Conservation (phyloP, 2,329 filamentous ascomycete species). For the Fusarium chuoi region DNA sequence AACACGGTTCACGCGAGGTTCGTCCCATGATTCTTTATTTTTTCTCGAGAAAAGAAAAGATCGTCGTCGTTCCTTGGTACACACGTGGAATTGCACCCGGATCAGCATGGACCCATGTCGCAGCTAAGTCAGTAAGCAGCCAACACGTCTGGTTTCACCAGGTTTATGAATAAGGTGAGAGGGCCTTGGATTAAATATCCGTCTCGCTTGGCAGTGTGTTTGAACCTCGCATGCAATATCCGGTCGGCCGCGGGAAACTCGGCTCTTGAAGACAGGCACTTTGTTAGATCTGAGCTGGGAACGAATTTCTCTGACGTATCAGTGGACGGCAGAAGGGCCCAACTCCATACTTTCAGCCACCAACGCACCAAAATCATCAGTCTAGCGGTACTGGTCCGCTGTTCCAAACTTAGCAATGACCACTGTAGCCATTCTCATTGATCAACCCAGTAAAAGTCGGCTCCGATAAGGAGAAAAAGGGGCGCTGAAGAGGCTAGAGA, state of each 20-base stretch:
- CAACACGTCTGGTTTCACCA: conserved; percentile 4
- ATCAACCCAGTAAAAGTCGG: neutral
- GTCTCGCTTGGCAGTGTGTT: neutral
- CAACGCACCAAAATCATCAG: neutral
- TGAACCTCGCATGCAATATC: conserved; percentile 3
- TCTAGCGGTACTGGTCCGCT: neutral
- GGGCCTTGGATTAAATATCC: neutral
- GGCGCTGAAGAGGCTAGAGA: neutral
- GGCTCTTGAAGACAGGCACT: neutral
- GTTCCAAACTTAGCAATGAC: neutral
- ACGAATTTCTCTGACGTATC: neutral
- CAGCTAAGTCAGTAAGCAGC: neutral
- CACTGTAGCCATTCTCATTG: neutral
- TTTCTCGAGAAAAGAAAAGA: neutral
- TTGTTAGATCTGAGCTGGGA: neutral
- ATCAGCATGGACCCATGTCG: neutral
- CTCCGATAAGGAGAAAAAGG: neutral
- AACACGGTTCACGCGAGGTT: neutral
- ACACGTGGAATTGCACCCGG: neutral
- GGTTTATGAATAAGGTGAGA: neutral
- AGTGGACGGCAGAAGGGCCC: neutral
- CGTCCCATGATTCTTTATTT: neutral
- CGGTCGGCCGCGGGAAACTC: neutral
- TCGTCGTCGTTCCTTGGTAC: neutral
- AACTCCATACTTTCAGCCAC: neutral